These are phyloP conservation scores for Paralagenidium karlingii DNA, from an alignment of 352 stramenopile genomes.

Conservation along the genomic window DNA sequence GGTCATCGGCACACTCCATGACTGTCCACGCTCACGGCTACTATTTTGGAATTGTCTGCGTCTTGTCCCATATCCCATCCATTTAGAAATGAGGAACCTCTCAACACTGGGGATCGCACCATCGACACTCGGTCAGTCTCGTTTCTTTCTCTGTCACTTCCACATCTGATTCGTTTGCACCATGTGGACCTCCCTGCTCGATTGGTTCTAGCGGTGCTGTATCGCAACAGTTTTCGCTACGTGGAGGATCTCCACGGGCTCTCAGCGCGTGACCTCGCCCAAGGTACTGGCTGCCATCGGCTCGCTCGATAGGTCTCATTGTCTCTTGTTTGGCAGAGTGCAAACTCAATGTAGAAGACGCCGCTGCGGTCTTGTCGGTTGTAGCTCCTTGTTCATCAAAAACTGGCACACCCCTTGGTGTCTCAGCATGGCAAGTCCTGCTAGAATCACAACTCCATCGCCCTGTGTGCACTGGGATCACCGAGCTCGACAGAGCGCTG, in stretches of 20 bases:
- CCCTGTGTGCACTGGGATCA: constrained; percentile 24
- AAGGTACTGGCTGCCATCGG: constrained; percentile 12
- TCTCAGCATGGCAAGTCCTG: constrained; percentile 28
- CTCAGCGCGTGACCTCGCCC: constrained; percentile 37
- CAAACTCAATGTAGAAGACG: constrained; percentile 1
- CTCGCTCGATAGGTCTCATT: not conserved
- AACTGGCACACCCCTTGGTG: constrained; percentile 5
- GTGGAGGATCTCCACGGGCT: constrained; percentile 30
- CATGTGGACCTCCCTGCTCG: too few relatives aligned
- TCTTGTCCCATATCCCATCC: too few relatives aligned
- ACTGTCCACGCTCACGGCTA: too few relatives aligned
- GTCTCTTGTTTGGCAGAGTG: not conserved
- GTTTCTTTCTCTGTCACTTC: too few relatives aligned
- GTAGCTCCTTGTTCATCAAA: not conserved
- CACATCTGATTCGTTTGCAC: too few relatives aligned
- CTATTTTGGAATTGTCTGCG: too few relatives aligned
- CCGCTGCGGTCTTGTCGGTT: not conserved
- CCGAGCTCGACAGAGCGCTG: constrained; percentile 37
- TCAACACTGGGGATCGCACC: too few relatives aligned
- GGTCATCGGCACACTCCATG: too few relatives aligned
- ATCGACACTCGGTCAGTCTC: too few relatives aligned
- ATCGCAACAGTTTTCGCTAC: too few relatives aligned
- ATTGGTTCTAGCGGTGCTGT: too few relatives aligned
- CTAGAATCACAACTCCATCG: constrained; percentile 9
- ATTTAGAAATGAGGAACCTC: too few relatives aligned